Base-by-base conservation (phyloP, 352 stramenopile species). In the Blastocystis sp. region DNA sequence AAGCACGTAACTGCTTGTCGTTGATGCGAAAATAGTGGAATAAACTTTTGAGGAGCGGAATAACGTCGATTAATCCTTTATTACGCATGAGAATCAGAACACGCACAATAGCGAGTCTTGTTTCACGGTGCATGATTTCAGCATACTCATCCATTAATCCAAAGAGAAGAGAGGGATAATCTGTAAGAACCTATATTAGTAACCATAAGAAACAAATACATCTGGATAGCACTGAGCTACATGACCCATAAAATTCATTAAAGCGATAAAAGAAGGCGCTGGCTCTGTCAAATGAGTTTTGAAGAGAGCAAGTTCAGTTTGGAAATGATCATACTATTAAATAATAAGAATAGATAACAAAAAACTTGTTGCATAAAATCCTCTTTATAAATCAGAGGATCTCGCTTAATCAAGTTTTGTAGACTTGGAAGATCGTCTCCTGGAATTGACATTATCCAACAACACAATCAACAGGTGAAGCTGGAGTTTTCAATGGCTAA, bases 401-500 rank as follows among this genome's bases (percentile, higher is more conserved):
- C 96, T 43, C 97, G 94, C 93, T 99, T 99, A 50, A 98, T 96
- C 90, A 98, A 94, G 93, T 99, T 99, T 93, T 99, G 96, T 64
- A 98, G 93, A 92, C 97, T 95, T 79, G 95, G 94, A 62, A 98
- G 92, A 92, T 96, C 95, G 18, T 34, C 61, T 59, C 26, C 50
- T n/a, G 47, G 39, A n/a, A 29, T 79, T 23, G 68, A 79, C 68
- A 79, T 79, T 37, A 26, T 79, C 68, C 11, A 55, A 39, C 41
- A 18, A 13, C 26, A 41, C n/a, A 23, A 56, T 7, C 59, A 79
- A 23, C 50, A 34, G 6, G n/a, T 20, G 13, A 29, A n/a, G 26
- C n/a, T 79, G n/a, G 43, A 23, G 61, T 34, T 37, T n/a, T 39
- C 18, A 61, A 37, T 79, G 68, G 68, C 11, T 56, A 20, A 26